Evolutionary conservation across 495 filamentous ascomycete species (phyloP).

Genomic region (Penicillium egyptiacum): DNA sequence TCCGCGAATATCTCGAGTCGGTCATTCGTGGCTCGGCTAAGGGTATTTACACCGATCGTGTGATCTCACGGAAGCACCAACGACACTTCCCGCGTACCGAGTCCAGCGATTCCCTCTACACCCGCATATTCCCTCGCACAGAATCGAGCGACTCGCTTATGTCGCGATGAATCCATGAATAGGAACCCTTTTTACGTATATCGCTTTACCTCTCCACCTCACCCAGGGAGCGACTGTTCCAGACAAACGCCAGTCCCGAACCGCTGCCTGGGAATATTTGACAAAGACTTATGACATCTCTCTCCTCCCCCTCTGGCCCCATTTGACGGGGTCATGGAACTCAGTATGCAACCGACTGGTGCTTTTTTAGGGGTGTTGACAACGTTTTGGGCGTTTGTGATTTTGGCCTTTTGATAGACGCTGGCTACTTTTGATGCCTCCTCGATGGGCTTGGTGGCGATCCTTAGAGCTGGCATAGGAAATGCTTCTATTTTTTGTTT

Average conservation of each 20-base stretch:
- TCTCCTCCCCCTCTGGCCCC: slow-evolving; percentile 13
- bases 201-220: slow-evolving; percentile 4
- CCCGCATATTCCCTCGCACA: slow-evolving; percentile 44
- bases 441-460: slow-evolving; percentile 19
- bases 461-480: slow-evolving; percentile 25
- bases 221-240: slow-evolving; percentile 16
- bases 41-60: slow-evolving; percentile 48
- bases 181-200: slow-evolving; percentile 4
- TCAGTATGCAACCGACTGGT: slow-evolving; percentile 15
- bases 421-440: slow-evolving; percentile 13
- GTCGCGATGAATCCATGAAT: slow-evolving; percentile 32
- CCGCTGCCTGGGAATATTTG: slow-evolving; percentile 14
- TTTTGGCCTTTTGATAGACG: slow-evolving; percentile 25
- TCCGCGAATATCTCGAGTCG: slow-evolving; percentile 44
- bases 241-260: slow-evolving; percentile 14
- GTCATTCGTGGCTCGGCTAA: slow-evolving; percentile 43
- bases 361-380: slow-evolving; percentile 8
- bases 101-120: slow-evolving; percentile 46
- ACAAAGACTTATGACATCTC: slow-evolving; percentile 16
- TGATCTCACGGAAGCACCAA: slow-evolving; percentile 45
- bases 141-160: slow-evolving; percentile 49
- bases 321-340: slow-evolving; percentile 15
- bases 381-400: slow-evolving; percentile 25
- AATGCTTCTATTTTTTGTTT: slow-evolving; percentile 18
- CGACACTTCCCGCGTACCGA: slow-evolving; percentile 46